Evolutionary conservation across 2,329 filamentous ascomycete species (phyloP).

Genomic region (Stachybotrys elegans): DNA sequence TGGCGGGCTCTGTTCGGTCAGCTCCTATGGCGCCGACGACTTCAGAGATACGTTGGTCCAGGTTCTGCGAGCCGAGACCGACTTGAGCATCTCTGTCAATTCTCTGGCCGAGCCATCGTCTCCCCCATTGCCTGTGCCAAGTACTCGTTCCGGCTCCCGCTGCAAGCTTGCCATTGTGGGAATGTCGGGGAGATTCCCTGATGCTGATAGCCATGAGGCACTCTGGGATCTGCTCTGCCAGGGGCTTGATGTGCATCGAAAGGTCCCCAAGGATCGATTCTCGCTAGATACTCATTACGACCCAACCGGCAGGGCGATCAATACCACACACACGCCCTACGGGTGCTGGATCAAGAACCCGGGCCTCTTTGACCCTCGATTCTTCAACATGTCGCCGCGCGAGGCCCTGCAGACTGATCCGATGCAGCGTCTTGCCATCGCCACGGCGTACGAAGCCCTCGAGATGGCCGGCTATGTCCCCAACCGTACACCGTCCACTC

Average conservation of each 20-base stretch:
- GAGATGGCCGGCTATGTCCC: conserved; percentile 63
- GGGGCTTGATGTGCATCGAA: conserved; percentile 59
- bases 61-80: neutral
- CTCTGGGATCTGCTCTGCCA: conserved; percentile 61
- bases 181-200: conserved; percentile 35
- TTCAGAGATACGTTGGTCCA: neutral
- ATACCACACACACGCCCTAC: conserved; percentile 62
- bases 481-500: conserved; percentile 58
- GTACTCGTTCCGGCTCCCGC: neutral
- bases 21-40: neutral
- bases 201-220: conserved; percentile 25
- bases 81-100: neutral
- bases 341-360: conserved; percentile 66
- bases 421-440: conserved; percentile 58
- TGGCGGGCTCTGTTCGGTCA: neutral
- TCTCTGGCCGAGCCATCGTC: neutral
- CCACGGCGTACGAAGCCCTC: conserved; percentile 63
- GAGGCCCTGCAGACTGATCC: conserved; percentile 59
- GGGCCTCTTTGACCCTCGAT: conserved; percentile 66
- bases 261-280: conserved; percentile 58
- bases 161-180: conserved; percentile 75
- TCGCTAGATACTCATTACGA: conserved; percentile 62
- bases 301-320: conserved; percentile 58
- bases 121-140: no score
- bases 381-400: conserved; percentile 70